Evolutionary conservation across 2,329 filamentous ascomycete genomes (phyloP).

Genomic region (Aspergillus ochraceus): DNA sequence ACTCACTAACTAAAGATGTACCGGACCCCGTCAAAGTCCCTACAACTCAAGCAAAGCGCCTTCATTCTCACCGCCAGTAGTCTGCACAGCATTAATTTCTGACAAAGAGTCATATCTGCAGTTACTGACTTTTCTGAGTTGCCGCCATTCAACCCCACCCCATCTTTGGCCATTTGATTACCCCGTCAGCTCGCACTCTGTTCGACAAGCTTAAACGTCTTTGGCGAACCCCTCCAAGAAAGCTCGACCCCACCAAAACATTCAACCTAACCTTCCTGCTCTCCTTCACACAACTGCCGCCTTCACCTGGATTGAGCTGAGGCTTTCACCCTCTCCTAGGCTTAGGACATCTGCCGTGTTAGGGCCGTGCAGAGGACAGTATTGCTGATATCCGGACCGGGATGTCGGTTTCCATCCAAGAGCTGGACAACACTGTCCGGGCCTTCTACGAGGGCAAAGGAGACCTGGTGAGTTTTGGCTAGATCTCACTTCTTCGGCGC

Average conservation of each 20-base stretch:
- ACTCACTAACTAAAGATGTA: constrained; percentile 3
- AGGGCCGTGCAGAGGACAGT: constrained; percentile 25
- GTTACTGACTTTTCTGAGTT: constrained; percentile 4
- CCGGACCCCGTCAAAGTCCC: constrained; percentile 10
- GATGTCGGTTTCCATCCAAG: constrained; percentile 76
- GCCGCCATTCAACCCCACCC: constrained; percentile 11
- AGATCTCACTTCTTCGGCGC: too few relatives aligned
- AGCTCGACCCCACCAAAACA: constrained; percentile 30
- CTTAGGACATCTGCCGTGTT: background rate
- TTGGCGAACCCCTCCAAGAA: constrained; percentile 25
- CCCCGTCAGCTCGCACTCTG: constrained; percentile 10
- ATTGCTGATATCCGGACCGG: constrained; percentile 34
- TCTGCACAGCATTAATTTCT: constrained; percentile 5
- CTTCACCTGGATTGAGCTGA: constrained; percentile 12
- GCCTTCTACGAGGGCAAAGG: constrained; percentile 97
- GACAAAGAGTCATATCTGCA: background rate
- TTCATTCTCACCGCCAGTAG: constrained; percentile 22
- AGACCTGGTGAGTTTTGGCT: constrained; percentile 70
- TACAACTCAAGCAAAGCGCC: constrained; percentile 14
- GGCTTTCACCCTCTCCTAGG: background rate
- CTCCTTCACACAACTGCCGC: constrained; percentile 16
- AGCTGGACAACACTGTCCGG: constrained; percentile 95
- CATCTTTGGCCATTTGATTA: constrained; percentile 7
- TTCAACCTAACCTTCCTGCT: constrained; percentile 10
- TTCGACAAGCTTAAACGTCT: constrained; percentile 14